Percentiles rank a stretch among this genome's conserved stretches.
These are phyloP conservation scores for Xylaria palmicola DNA, from an alignment of 495 filamentous ascomycete genomes.

Conservation along the genomic window DNA sequence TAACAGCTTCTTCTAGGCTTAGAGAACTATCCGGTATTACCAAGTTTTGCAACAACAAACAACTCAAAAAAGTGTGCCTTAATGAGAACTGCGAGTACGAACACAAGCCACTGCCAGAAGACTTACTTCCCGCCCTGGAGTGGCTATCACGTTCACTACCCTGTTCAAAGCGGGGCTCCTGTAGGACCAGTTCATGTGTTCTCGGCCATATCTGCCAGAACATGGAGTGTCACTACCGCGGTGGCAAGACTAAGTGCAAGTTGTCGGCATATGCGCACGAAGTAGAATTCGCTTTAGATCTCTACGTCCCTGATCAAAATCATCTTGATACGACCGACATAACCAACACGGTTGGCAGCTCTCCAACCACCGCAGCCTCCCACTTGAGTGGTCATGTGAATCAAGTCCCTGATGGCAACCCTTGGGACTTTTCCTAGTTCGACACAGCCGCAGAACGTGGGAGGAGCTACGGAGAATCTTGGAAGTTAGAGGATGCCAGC, in stretches of 20 bases:
- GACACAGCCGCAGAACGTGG: conserved; percentile 1
- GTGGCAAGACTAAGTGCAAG: conserved; percentile 19
- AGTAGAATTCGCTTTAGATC: background rate
- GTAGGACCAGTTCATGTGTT: conserved; percentile 43
- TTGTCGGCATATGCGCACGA: conserved; percentile 1
- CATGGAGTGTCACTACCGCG: conserved; percentile 15
- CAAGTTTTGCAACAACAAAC: conserved; percentile 45
- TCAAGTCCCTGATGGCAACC: background rate
- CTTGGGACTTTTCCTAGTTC: conserved; percentile 10
- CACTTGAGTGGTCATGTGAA: conserved; percentile 3
- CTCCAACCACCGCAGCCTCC: background rate
- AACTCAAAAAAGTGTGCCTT: conserved; percentile 31
- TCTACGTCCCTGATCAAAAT: background rate
- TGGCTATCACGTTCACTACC: conserved; percentile 29
- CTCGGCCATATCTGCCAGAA: conserved; percentile 43
- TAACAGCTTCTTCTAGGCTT: conserved; percentile 36
- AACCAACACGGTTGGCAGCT: background rate
- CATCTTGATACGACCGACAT: background rate
- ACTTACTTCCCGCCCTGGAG: conserved; percentile 39
- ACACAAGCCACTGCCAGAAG: conserved; percentile 40
- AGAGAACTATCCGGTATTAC: conserved; percentile 32
- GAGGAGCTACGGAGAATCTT: background rate
- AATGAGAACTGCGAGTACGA: conserved; percentile 38
- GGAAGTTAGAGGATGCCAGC: background rate
- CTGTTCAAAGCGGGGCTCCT: conserved; percentile 33